A percentile compares a stretch with the other conserved stretches of the same genome.
These are phyloP conservation scores for Arbutus unedo DNA, from an alignment of 148 eudicot genomes.

Conservation along the genomic window DNA sequence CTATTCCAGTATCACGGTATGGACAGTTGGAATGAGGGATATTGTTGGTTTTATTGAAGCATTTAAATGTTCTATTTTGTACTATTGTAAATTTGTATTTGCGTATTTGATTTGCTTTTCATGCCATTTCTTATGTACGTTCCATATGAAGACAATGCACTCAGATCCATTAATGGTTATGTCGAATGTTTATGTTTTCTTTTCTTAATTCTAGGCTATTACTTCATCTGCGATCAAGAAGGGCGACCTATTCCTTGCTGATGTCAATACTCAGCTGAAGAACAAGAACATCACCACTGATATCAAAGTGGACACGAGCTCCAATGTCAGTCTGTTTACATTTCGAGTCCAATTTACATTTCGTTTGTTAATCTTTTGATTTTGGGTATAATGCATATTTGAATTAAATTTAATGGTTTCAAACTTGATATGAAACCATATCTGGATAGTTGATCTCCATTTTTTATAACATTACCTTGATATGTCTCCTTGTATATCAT, in stretches of 20 bases:
- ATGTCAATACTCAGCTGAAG: conserved; percentile 66
- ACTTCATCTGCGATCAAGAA: conserved; percentile 69
- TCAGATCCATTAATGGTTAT: background rate
- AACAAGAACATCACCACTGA: conserved; percentile 72
- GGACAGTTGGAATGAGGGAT: background rate
- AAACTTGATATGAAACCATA: background rate
- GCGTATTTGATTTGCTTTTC: background rate
- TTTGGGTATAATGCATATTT: background rate
- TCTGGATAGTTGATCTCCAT: background rate
- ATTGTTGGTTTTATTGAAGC: background rate
- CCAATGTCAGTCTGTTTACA: conserved; percentile 43
- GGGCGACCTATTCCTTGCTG: conserved; percentile 67
- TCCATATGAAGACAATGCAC: background rate
- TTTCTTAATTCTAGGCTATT: conserved; percentile 40
- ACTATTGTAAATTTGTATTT: background rate
- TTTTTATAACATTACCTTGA: background rate
- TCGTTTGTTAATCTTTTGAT: background rate
- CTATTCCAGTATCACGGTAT: background rate
- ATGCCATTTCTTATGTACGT: background rate
- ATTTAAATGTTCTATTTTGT: background rate
- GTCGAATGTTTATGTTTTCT: background rate
- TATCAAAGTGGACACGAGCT: conserved; percentile 75
- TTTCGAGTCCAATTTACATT: background rate
- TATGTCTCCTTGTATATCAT: background rate
- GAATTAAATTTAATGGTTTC: background rate